Percentiles rank a stretch among this genome's conserved stretches.
phyloP scores from a whole-genome alignment of 2,329 filamentous ascomycete species.

The Ophiocordyceps australis region DNA sequence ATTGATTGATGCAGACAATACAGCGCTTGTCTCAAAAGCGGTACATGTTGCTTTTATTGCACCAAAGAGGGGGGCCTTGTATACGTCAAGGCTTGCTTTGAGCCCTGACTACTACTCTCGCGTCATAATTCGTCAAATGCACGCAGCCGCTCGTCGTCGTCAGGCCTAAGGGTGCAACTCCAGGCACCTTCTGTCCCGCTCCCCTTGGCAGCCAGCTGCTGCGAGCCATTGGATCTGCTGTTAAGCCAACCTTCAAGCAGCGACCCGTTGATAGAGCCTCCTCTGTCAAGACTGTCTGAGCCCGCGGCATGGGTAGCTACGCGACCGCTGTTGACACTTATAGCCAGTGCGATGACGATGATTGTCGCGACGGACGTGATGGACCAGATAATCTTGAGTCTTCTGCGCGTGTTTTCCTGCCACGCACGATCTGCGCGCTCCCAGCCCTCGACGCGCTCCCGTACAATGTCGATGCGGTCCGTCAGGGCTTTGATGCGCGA shows the following conservation, averaged over 20 bases:
- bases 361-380: conserved; percentile 31
- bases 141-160: conserved; percentile 18
- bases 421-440: conserved; percentile 48
- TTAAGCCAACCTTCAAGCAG: no score
- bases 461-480: conserved; percentile 44
- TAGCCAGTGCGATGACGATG: conserved; percentile 24
- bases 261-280: no score
- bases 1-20: no score
- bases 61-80: no score
- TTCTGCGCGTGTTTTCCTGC: conserved; percentile 46
- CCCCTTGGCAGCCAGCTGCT: conserved; percentile 9
- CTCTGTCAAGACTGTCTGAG: no score
- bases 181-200: conserved; percentile 6
- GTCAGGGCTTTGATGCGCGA: conserved; percentile 40
- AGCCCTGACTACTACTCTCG: no score
- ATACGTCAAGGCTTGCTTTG: no score
- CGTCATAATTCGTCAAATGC: conserved; percentile 27
- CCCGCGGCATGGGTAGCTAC: no score
- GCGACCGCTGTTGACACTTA: conserved; percentile 13
- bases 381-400: conserved; percentile 45
- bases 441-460: conserved; percentile 46
- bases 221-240: no score
- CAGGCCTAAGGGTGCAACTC: no score
- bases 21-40: no score
- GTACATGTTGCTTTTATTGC: no score